These are phyloP conservation scores for Chaetomium fimeti DNA, from an alignment of 495 filamentous ascomycete genomes.

Conservation along the genomic window DNA sequence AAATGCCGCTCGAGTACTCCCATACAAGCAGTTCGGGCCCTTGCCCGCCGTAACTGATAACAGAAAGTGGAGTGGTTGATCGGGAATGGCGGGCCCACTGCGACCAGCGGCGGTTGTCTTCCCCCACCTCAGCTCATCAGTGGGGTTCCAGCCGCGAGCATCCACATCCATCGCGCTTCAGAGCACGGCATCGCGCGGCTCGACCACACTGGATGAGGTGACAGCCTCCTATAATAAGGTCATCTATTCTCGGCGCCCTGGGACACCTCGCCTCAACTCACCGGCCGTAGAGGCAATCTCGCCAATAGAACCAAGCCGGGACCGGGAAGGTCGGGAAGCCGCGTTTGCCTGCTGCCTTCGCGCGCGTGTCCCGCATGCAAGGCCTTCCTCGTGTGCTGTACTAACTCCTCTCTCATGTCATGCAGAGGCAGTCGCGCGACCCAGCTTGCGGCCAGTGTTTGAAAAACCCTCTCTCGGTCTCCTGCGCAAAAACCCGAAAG, in stretches of 20 bases:
- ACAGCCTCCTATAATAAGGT: neutral
- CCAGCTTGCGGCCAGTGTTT: neutral
- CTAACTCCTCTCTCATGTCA: neutral
- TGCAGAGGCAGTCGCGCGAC: neutral
- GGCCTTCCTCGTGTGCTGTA: neutral
- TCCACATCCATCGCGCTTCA: conserved; percentile 3
- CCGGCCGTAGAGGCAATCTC: neutral
- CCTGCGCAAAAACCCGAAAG: neutral
- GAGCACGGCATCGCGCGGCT: neutral
- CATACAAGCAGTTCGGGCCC: neutral
- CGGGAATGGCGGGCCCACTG: conserved; percentile 14
- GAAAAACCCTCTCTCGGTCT: neutral
- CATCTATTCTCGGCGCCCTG: neutral
- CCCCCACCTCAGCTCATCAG: conserved; percentile 10
- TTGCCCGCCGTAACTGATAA: conserved; percentile 19
- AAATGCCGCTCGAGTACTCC: neutral
- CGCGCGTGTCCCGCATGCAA: no score
- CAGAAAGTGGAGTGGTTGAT: conserved; percentile 24
- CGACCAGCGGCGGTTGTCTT: neutral
- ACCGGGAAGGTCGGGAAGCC: neutral
- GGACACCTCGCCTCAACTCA: neutral
- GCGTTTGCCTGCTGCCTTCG: neutral
- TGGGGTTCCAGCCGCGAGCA: conserved; percentile 3
- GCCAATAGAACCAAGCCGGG: neutral
- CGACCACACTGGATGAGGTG: neutral